phyloP scores from a whole-genome alignment of 352 stramenopile genomes.

The Phytophthora pisi region DNA sequence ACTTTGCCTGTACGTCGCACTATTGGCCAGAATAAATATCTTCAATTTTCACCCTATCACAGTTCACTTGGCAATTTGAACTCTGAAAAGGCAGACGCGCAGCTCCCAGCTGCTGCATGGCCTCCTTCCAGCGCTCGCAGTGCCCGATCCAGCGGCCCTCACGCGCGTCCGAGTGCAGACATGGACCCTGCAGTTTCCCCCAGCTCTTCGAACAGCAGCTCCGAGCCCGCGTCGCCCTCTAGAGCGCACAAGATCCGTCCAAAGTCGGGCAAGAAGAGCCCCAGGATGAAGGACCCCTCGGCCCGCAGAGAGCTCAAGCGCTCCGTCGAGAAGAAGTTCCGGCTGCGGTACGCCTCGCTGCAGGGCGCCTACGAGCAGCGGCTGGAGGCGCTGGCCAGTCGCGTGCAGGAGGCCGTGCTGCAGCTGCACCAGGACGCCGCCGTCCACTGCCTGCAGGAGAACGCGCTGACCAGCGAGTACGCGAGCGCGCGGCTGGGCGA shows the following conservation, averaged over 20 bases:
- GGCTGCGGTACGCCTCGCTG: slow-evolving; percentile 66
- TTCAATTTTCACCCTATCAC: slow-evolving; percentile 19
- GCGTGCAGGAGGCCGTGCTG: slow-evolving; percentile 55
- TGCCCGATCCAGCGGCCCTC: slow-evolving; percentile 3
- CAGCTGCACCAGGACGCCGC: slow-evolving; percentile 67
- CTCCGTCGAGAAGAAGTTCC: slow-evolving; percentile 73
- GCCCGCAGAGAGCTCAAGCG: slow-evolving; percentile 53
- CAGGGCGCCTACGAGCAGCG: slow-evolving; percentile 78
- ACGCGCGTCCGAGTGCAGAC: background rate
- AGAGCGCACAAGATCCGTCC: slow-evolving; percentile 22
- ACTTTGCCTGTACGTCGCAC: background rate
- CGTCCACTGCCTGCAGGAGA: slow-evolving; percentile 69
- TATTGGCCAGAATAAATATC: slow-evolving; percentile 5
- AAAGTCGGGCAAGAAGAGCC: slow-evolving; percentile 11
- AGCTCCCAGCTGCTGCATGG: slow-evolving; percentile 17
- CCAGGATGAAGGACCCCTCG: slow-evolving; percentile 14
- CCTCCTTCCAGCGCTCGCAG: slow-evolving; percentile 12
- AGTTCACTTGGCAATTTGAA: slow-evolving; percentile 11
- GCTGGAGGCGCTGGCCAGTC: slow-evolving; percentile 56
- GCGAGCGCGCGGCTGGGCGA: slow-evolving; percentile 60
- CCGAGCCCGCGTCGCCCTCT: slow-evolving; percentile 14
- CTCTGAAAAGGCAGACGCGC: slow-evolving; percentile 4
- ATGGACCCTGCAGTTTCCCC: slow-evolving; percentile 8
- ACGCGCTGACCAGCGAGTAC: slow-evolving; percentile 70
- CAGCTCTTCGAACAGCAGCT: slow-evolving; percentile 16